Evolutionary conservation across 1,284 basidiomycete species (phyloP), one percentile per base, ranked within the genome.

Genomic region (Fomes fomentarius): DNA sequence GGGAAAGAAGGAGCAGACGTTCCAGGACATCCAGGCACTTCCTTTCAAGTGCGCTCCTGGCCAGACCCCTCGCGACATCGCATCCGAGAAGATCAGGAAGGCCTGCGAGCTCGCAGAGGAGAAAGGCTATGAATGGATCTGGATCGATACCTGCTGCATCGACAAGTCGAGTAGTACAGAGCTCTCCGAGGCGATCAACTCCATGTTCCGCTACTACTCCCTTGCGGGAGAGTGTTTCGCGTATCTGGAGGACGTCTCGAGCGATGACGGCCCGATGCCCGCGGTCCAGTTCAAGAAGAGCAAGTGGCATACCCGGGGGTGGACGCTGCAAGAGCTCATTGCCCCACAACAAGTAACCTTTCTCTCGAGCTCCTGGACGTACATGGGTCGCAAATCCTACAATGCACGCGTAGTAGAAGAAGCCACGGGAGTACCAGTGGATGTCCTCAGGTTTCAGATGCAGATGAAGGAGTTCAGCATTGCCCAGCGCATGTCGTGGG

Each of bases 311-410:
- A 47, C 38, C 12, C 52, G 52, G 5, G 52, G 46, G 5, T 47
- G 52, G 52, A 53, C 52, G 17, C 52, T 53, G 12, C 52, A 53
- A 26, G 54, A 51, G 24, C 54, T 56, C 28, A 44, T 56, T 22
- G 46, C 49, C 4, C 54, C 54, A 2, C 31, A 15, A 6, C 31
- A 43, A 8, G 28, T 47, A 24, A 12, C 52, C 4, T 56, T 56
- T 24, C 30, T 56, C 0, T 56, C 54, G 4, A 11, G 15, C 15
- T 22, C 37, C n/a, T 56, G 54, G 54, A n/a, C 11, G 7, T 42
- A 43, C 31, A 8, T 56, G 5, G 54, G 48, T 3, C 43, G 39
- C 21, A 45, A 46, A 35, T 33, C 28, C 8, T 11, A 37, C 30
- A 22, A 51, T 1, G 54, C 45, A 12, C n/a, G 25, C 15, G 17